Evolutionary conservation across 139 green algal species (phyloP), one percentile per base, ranked within the genome.

Genomic region (Yamagishiella unicocca): DNA sequence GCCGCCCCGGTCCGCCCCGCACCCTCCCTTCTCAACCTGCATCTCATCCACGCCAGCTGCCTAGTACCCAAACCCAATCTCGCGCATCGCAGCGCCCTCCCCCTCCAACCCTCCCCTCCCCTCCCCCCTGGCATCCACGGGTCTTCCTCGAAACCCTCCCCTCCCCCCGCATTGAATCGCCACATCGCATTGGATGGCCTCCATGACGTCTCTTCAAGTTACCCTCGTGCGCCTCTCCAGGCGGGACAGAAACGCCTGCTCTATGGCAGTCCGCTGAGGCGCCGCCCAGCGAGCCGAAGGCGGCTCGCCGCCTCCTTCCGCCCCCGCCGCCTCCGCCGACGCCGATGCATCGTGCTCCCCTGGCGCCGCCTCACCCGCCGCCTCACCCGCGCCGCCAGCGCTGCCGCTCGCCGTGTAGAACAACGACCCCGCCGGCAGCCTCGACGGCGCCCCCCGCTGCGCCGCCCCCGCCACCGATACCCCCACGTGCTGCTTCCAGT

Each of bases 251-350:
- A 87, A 87, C 8, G 67, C 82, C 67, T 79, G 67, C 46, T 87
- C 82, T 17, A 87, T 80, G 43, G 81, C 81, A 31, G 33, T 78
- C 19, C 81, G 81, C 66, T 87, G 81, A 22, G 64, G 64, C 31
- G 81, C 66, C 19, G 81, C 68, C 81, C 81, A 87, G 3, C 66
- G 81, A 2, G 4, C 31, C 2, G 81, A 50, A 31, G 75, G 33
- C 50, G 33, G 22, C 12, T 38, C 54, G 58, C 21, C 10, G 1
- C 45, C 12, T 17, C 45, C 17, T 66, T n/a, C 21, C 33, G 62
- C 42, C n/a, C 5, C 42, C 64, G 37, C 62, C n/a, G 29, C 38
- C 38, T 12, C 19, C 27, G 46, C 40, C n/a, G 58, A n/a, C 12
- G 21, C 33, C 21, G 19, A 25, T 3, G 31, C 10, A 2, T 43